A percentile compares a stretch with the other conserved stretches of the same genome.
Conservation (phyloP, 2,329 filamentous ascomycete genomes). For the Elsinoe batatas region DNA sequence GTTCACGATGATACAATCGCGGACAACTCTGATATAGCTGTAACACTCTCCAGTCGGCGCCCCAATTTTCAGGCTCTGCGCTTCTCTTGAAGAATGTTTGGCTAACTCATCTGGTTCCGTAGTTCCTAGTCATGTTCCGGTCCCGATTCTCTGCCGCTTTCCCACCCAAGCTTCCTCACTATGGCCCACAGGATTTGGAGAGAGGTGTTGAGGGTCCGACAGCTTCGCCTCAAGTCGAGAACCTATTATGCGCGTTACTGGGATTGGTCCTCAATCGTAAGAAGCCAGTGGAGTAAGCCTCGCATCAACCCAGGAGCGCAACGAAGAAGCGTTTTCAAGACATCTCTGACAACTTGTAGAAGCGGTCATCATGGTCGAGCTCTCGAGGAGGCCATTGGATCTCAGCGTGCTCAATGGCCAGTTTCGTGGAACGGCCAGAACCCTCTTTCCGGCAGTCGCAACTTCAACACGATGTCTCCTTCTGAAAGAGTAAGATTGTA, state of each 20-base stretch:
- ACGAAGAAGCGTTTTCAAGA: neutral
- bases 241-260: constrained; percentile 79
- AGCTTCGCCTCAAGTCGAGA: constrained; percentile 77
- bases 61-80: constrained; percentile 8
- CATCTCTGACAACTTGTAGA: constrained; percentile 39
- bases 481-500: constrained; percentile 59
- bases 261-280: constrained; percentile 89
- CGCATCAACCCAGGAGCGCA: neutral
- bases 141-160: constrained; percentile 86
- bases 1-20: constrained; percentile 82
- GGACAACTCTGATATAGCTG: constrained; percentile 85
- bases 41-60: constrained; percentile 44
- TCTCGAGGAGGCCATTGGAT: constrained; percentile 80
- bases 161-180: constrained; percentile 74
- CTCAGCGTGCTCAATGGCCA: constrained; percentile 83
- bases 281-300: constrained; percentile 84
- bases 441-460: constrained; percentile 68
- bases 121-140: constrained; percentile 99
- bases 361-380: constrained; percentile 87
- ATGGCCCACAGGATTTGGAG: constrained; percentile 93
- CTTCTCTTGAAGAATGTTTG: constrained; percentile 29
- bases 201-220: constrained; percentile 66
- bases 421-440: constrained; percentile 72
- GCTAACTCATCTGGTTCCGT: constrained; percentile 27
- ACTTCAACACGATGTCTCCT: constrained; percentile 73